These are phyloP conservation scores for Epichloe sp. DNA, from an alignment of 2,329 filamentous ascomycete species.

Conservation along the genomic window DNA sequence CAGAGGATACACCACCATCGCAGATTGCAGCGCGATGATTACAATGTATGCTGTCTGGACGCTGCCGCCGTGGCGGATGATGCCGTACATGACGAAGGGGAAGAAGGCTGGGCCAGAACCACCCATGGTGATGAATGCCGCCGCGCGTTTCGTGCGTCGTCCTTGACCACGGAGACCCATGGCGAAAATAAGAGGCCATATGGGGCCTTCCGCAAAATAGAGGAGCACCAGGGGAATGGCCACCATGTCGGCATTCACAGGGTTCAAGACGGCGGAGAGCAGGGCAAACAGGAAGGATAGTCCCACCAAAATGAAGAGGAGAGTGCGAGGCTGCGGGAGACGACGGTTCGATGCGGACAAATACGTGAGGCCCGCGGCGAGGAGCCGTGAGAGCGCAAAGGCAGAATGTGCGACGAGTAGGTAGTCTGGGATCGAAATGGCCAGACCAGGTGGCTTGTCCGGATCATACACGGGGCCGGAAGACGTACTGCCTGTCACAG, in stretches of 20 bases:
- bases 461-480: conserved; percentile 16
- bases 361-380: conserved; percentile 51
- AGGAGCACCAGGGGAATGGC: conserved; percentile 53
- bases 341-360: conserved; percentile 31
- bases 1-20: conserved; percentile 34
- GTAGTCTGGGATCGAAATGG: conserved; percentile 47
- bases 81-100: conserved; percentile 60
- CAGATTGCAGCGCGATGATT: conserved; percentile 38
- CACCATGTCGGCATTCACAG: conserved; percentile 33
- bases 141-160: conserved; percentile 64
- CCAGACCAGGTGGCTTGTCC: conserved; percentile 30
- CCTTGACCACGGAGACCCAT: conserved; percentile 70
- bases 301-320: conserved; percentile 49
- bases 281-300: conserved; percentile 46
- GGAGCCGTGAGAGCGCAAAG: conserved; percentile 64
- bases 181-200: conserved; percentile 72
- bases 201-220: conserved; percentile 70
- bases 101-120: conserved; percentile 61
- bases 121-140: conserved; percentile 65
- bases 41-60: conserved; percentile 54
- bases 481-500: conserved; percentile 11
- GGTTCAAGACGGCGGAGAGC: conserved; percentile 32
- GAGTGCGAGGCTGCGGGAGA: conserved; percentile 53
- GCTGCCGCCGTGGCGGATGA: conserved; percentile 43
- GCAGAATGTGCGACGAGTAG: conserved; percentile 58